Evolutionary conservation across 768 basidiomycete genomes (phyloP).

Genomic region (Tephrocybe rancida): DNA sequence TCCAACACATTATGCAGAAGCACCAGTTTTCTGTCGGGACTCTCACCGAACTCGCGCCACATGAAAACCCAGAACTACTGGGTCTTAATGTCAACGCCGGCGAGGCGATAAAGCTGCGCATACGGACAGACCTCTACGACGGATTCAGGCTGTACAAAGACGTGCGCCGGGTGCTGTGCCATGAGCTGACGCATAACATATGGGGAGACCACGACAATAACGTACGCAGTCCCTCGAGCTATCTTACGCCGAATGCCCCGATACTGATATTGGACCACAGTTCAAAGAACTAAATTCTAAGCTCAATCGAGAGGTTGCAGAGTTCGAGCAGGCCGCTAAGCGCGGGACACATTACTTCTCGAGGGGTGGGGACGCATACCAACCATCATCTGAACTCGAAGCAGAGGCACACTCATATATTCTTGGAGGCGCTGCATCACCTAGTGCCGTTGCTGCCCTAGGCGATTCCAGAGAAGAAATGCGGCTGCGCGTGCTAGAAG

Average conservation of each 20-base stretch:
- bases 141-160: conserved; percentile 71
- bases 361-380: conserved; percentile 44
- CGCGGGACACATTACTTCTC: conserved; percentile 59
- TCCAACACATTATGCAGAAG: conserved; percentile 68
- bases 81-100: conserved; percentile 71
- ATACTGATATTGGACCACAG: conserved; percentile 32
- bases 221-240: conserved; percentile 40
- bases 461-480: conserved; percentile 60
- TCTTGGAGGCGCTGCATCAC: conserved; percentile 48
- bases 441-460: conserved; percentile 2
- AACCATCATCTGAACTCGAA: conserved; percentile 58
- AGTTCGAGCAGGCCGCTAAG: conserved; percentile 57
- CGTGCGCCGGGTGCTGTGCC: conserved; percentile 69
- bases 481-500: conserved; percentile 55
- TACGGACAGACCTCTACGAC: conserved; percentile 72
- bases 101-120: conserved; percentile 63
- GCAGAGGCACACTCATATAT: conserved; percentile 48
- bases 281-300: conserved; percentile 78
- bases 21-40: conserved; percentile 70
- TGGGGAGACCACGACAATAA: conserved; percentile 75
- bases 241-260: not conserved
- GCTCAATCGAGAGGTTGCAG: conserved; percentile 71
- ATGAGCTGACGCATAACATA: conserved; percentile 77
- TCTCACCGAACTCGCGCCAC: conserved; percentile 78
- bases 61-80: conserved; percentile 69